Evolutionary conservation across 2,329 filamentous ascomycete species (phyloP), one percentile per base, ranked within the genome.

Genomic region (Didymella lethalis): DNA sequence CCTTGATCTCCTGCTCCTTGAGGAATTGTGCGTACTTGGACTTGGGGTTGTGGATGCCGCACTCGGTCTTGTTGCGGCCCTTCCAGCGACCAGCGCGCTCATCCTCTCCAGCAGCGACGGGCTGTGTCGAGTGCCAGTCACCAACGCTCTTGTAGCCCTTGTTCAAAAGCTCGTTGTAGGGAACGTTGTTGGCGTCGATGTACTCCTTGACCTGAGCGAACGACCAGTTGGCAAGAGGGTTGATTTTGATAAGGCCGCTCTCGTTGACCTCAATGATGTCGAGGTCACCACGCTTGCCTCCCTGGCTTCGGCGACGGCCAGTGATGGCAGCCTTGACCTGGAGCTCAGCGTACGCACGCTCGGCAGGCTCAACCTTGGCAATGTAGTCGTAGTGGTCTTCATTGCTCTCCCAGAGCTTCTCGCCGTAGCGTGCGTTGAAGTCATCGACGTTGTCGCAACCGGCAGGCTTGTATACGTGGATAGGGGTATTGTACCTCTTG

Each of bases 41-140:
- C 78, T 93, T 90, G 80, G 95, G 96, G 84, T 98, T 98, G 86
- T 99, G 95, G 75, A 99, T 98, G 47, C 95, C 95, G 78, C 95
- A 99, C 83, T 99, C 95, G 16, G 93, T 96, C 89, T 99, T 99
- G 72, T 85, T 82, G 78, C 93, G 90, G 62, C 95, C 95, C 85
- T 97, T 97, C 95, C 95, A 99, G 68, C 95, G 89, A 58, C 95
- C 95, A 8, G 95, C 90, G 50, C 95, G 90, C 86, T 99, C 95
- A 72, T 98, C 95, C 80, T 99, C 95, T 65, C 91, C 91, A 59
- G 94, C 92, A 64, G 85, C 88, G 61, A 98, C 93, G 12, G 95
- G 93, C 64, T 83, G 90, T 4, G 95, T 99, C 49, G 93, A 97
- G 84, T 99, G 95, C 92, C 93, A 98, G 83, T 99, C 95, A 62